These are phyloP conservation scores for Dicorynia guianensis DNA, from an alignment of 306 rosid genomes.

Conservation along the genomic window DNA sequence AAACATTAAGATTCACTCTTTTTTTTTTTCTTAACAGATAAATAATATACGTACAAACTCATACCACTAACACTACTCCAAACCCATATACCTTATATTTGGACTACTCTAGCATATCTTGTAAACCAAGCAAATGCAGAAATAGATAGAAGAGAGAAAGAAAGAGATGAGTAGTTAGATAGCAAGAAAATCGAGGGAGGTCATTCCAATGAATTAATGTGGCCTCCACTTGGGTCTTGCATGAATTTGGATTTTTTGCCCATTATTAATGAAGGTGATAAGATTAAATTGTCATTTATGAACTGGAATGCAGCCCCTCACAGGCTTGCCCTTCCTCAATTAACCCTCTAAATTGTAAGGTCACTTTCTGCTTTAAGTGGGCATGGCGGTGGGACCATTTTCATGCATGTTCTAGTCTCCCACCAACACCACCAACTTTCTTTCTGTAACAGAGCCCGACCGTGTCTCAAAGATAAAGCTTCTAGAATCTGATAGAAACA, in stretches of 20 bases:
- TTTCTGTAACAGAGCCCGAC: neutral
- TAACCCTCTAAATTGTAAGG: slow-evolving; percentile 52
- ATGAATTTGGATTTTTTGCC: neutral
- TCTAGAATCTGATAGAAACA: slow-evolving; percentile 25
- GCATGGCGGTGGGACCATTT: slow-evolving; percentile 73
- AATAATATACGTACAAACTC: no score
- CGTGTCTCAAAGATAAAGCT: neutral
- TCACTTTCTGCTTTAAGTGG: slow-evolving; percentile 74
- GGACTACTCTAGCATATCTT: neutral
- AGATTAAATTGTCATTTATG: slow-evolving; percentile 36
- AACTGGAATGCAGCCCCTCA: slow-evolving; percentile 19
- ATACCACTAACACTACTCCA: no score
- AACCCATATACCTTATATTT: no score
- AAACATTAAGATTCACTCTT: no score
- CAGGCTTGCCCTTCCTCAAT: slow-evolving; percentile 34
- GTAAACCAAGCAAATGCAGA: neutral
- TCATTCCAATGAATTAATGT: neutral
- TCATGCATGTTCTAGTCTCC: slow-evolving; percentile 39
- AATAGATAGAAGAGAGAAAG: no score
- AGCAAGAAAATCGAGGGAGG: neutral
- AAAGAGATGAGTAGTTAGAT: no score
- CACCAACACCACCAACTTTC: slow-evolving; percentile 38
- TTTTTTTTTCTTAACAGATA: no score
- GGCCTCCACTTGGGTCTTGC: neutral
- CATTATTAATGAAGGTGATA: neutral